Percentiles rank a stretch among this genome's conserved stretches.
Evolutionary conservation across 75 land plant genomes (phyloP).

Genomic region (Cunninghamia lanceolata): DNA sequence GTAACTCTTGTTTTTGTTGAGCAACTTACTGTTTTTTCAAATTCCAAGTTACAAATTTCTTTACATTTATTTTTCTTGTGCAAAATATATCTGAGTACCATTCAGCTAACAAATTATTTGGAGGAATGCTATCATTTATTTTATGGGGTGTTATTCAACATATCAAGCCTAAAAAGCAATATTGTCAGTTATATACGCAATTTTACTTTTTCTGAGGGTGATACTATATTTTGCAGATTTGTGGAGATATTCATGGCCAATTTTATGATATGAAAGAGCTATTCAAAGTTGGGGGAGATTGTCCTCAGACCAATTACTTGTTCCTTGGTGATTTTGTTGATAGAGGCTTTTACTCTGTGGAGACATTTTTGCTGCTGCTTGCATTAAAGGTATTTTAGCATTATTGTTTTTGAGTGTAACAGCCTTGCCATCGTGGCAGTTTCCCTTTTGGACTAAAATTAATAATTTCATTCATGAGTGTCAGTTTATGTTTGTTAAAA

Average conservation of each 20-base stretch:
- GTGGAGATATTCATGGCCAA: conserved; percentile 99
- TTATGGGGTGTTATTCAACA: neutral
- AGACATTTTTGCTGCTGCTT: conserved; percentile 88
- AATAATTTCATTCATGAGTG: neutral
- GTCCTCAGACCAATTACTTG: conserved; percentile 96
- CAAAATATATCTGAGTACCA: neutral
- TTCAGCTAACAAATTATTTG: neutral
- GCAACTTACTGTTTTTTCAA: neutral
- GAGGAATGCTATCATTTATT: neutral
- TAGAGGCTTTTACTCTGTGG: conserved; percentile 96
- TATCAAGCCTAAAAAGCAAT: neutral
- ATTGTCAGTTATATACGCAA: neutral
- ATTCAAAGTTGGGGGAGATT: conserved; percentile 97
- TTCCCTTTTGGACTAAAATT: neutral
- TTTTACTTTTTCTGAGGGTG: neutral
- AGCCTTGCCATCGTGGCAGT: neutral
- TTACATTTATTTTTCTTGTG: neutral
- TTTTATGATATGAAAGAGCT: conserved; percentile 99
- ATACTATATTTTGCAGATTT: conserved; percentile 55
- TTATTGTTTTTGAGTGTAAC: neutral
- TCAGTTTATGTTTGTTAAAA: neutral
- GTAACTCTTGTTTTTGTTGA: neutral
- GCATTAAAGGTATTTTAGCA: conserved; percentile 76
- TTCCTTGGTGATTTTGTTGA: conserved; percentile 99
- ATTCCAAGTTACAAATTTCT: neutral